Evolutionary conservation across 495 filamentous ascomycete species (phyloP), one percentile per base, ranked within the genome.

Genomic region (Annulohypoxylon stygium): DNA sequence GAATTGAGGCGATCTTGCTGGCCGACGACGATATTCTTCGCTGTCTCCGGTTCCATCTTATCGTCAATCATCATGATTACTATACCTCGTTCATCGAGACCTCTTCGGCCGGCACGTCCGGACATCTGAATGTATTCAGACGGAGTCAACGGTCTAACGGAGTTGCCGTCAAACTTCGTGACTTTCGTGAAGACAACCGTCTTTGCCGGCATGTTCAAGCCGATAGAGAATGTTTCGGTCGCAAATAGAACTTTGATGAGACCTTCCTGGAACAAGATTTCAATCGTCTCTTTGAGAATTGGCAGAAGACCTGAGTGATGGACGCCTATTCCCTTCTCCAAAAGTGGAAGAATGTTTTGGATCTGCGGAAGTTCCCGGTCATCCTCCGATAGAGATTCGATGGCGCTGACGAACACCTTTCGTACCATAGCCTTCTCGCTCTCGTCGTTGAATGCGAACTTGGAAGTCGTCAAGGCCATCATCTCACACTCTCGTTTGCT

Each of bases 111-210:
- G 20, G 96, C 96, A 79, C 96, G 91, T 66, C 96, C 96, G 26
- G 96, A 97, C 96, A 99, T 99, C 78, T 99, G 96, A 65, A 98
- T 91, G 80, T 98, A 99, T 74, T 99, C 96, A 18, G 95, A 98
- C 2, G 96, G 93, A 0, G 93, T 97, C 30, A 99, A 87, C 85
- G 94, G 97, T 69, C 96, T 88, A 60, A 88, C 86, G 39, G 86
- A 84, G n/a, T 88, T 87, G 30, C 96, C 96, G 79, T 99, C 96
- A 71, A 92, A 99, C 78, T 99, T 99, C 5, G 92, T 90, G 18
- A 99, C 94, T 76, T 91, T 94, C 0, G 97, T 98, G 81, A 99
- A 99, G 47, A 99, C 95, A 14, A 99, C 96, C 6, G 96, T 99
- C 82, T 97, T 97, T 30, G 97, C 96, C 72, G 96, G 96, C 96